Base-by-base conservation (phyloP, 129 eudicot genomes). In the Lonicera japonica region DNA sequence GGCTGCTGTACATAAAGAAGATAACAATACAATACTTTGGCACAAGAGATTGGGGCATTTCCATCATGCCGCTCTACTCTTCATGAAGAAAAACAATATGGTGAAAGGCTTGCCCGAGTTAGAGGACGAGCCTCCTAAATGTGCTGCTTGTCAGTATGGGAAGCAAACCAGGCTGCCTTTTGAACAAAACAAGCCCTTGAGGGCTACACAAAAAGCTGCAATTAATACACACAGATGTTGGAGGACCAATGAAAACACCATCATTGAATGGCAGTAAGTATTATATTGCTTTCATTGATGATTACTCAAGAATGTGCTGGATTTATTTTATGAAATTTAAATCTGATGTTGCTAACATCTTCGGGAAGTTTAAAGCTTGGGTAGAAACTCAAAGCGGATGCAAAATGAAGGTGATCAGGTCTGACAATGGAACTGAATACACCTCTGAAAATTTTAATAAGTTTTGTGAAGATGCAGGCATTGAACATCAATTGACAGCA, bases 401-500 rank as follows among this genome's bases (percentile, higher is more conserved):
- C 40, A 48, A 12, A 23, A 39, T 60, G 3, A 60, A 21, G 17
- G 20, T 25, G 8, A 1, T 67, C 6, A 61, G 60, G 24, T 74
- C 50, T 1, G 67, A 54, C n/a, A 48, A 53, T 68, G 60, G 74
- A 19, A 61, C 15, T 0, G 43, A 22, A 53, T 70, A 70, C 41
- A 70, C 62, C 14, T 52, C 45, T 0, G 25, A 22, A 2, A 8
- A 19, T 0, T 60, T 60, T 51, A 39, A 70, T 23, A 22, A 22
- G 15, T 71, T 70, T n/a, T 36, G 67, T 65, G 77, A 56, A 0
- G 77, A 72, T 0, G 61, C 66, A 7, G 55, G 77, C 19, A 47
- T 64, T 64, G 60, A 72, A 14, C 65, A 64, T n/a, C n/a, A n/a
- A n/a, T n/a, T n/a, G n/a, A n/a, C n/a, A n/a, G n/a, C n/a, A n/a